phyloP scores from a whole-genome alignment of 1,284 basidiomycete species.

The Apiotrichum veenhuisii region DNA sequence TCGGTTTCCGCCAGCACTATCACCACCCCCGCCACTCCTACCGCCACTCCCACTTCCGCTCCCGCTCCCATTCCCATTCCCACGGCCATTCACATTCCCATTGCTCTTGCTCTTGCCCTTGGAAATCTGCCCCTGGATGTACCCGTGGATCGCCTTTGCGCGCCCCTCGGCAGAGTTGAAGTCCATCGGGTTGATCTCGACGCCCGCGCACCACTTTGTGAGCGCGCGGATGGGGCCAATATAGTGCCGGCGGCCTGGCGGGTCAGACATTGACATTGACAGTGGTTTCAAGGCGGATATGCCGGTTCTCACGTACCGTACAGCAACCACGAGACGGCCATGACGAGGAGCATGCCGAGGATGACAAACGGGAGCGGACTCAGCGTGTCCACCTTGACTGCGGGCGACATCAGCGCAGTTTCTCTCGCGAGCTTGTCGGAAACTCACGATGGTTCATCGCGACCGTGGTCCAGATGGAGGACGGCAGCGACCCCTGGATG shows the following conservation, averaged over 20 bases:
- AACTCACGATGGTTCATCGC: no score
- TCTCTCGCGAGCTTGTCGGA: background rate
- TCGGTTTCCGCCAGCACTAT: no score
- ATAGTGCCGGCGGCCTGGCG: conserved; percentile 27
- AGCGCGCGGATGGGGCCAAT: conserved; percentile 44
- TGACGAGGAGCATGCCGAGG: conserved; percentile 2
- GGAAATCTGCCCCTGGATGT: background rate
- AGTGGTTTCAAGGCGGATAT: no score
- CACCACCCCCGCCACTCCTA: no score
- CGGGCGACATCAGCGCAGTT: background rate
- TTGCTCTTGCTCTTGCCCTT: background rate
- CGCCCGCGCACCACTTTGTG: conserved; percentile 46
- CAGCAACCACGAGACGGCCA: background rate
- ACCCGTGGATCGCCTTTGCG: background rate
- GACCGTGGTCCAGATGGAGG: background rate
- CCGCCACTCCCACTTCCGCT: no score
- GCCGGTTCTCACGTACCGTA: conserved; percentile 3
- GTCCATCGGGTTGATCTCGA: conserved; percentile 34
- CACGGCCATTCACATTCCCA: no score
- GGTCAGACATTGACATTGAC: background rate
- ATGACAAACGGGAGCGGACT: conserved; percentile 4
- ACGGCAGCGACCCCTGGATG: conserved; percentile 3
- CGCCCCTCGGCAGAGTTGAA: background rate
- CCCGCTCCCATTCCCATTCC: no score
- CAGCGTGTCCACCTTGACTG: background rate